Base-by-base conservation (phyloP, 495 filamentous ascomycete genomes). In the Sordaria brevicollis region DNA sequence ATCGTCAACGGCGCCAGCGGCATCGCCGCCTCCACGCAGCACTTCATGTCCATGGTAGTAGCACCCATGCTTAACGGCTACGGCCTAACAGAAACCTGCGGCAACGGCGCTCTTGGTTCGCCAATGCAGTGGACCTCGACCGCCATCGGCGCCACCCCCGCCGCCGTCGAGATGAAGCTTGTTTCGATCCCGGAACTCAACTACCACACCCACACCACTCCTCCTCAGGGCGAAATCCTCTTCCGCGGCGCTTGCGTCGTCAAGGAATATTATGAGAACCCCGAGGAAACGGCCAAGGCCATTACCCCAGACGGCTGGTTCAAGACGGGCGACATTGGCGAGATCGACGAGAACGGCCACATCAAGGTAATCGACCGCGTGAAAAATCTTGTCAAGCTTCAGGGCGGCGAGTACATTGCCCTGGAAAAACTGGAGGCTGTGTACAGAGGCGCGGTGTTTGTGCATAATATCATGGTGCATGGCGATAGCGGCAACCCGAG, bases 221-320 rank as follows among this genome's bases (percentile, higher is more conserved):
- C 92, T 62, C 91, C 94, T 2, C 92, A 93, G 21, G 94, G 94
- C 67, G 94, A 97, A 80, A 86, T 97, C 65, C 83, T 95, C 4
- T 80, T 97, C 68, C 88, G 93, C 35, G 92, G 93, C 17, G 76
- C 82, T 37, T 88, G 86, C 39, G 83, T 93, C 19, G 90, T 94
- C 76, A 82, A 79, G 25, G 89, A 88, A 71, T 97, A 97, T 77
- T 93, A 88, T 82, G 89, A 90, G 75, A 91, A 94, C 78, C 85
- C 89, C 3, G 92, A 91, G 35, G 92, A 96, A 78, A 97, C 94
- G 6, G 82, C 84, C 65, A 92, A 92, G 79, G 90, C 89, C 8
- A 83, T 96, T 38, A 90, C 92, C 1, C 79, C 88, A 39, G 94
- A 97, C 70, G 94, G 94, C 62, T 97, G 94, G 94, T 96, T 97